Percentiles rank a stretch among this genome's conserved stretches.
Conservation (phyloP, 305 asterid species). For the Plantago lanceolata region DNA sequence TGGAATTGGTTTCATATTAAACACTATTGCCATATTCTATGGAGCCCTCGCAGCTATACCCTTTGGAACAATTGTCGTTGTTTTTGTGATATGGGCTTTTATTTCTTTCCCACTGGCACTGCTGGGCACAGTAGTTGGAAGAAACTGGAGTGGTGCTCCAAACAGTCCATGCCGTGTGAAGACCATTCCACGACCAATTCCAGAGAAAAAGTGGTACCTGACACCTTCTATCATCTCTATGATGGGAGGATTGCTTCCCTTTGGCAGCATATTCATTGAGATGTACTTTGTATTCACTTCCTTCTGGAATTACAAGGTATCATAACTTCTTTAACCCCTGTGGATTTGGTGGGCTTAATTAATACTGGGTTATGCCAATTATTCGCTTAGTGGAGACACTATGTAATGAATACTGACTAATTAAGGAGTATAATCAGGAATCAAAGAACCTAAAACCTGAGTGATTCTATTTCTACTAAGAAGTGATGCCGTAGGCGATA, state of each 20-base stretch:
- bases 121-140: conserved; percentile 62
- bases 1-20: conserved; percentile 47
- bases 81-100: conserved; percentile 60
- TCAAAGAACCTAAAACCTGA: neutral
- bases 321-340: conserved; percentile 15
- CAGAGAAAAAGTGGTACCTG: conserved; percentile 71
- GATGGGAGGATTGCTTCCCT: conserved; percentile 68
- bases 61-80: conserved; percentile 55
- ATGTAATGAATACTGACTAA: too few species aligned
- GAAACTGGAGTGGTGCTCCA: conserved; percentile 69
- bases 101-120: conserved; percentile 59
- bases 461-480: neutral
- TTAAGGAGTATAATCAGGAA: neutral
- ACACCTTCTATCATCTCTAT: conserved; percentile 54
- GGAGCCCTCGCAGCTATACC: conserved; percentile 65
- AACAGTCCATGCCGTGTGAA: conserved; percentile 67
- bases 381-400: too few species aligned
- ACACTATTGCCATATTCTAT: conserved; percentile 57
- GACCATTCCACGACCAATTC: conserved; percentile 75
- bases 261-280: conserved; percentile 63
- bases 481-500: neutral
- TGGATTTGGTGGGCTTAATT: neutral
- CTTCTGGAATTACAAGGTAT: conserved; percentile 68
- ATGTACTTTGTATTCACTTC: conserved; percentile 66
- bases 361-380: neutral